Percentiles rank a stretch among this genome's conserved stretches.
These are phyloP conservation scores for Ustilago sp. DNA, from an alignment of 1,284 basidiomycete genomes.

Conservation along the genomic window DNA sequence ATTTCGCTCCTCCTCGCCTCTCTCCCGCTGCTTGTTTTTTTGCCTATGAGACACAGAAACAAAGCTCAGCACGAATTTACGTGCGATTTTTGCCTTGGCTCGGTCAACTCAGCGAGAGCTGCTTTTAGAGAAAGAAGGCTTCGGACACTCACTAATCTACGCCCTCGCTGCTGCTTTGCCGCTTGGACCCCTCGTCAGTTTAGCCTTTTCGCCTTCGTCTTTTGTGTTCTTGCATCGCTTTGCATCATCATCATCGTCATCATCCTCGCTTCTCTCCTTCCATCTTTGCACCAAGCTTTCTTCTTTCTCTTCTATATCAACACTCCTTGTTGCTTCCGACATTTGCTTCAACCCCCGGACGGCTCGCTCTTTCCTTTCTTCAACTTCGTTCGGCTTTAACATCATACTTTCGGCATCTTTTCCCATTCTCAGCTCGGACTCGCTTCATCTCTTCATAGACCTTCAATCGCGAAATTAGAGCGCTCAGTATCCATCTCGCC, in stretches of 20 bases:
- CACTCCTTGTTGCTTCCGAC: conserved; percentile 1
- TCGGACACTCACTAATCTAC: neutral
- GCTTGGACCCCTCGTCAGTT: neutral
- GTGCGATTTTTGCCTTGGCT: neutral
- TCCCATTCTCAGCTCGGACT: neutral
- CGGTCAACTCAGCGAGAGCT: neutral
- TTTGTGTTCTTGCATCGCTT: conserved; percentile 2
- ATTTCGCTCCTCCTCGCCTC: conserved; percentile 2
- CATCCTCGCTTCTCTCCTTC: neutral
- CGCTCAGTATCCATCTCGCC: conserved; percentile 6
- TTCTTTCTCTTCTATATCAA: conserved; percentile 7
- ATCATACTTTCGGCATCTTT: neutral
- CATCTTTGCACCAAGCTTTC: conserved; percentile 4
- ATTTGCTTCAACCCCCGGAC: conserved; percentile 34
- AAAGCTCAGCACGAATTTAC: neutral
- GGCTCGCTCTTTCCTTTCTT: neutral
- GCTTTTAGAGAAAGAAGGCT: neutral
- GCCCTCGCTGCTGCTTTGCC: neutral
- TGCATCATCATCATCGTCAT: neutral
- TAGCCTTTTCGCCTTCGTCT: neutral
- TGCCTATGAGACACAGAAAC: too few relatives aligned
- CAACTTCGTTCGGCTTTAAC: neutral
- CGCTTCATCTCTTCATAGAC: neutral
- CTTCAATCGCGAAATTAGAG: neutral
- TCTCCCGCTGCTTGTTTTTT: neutral